Conservation (phyloP, 108 stramenopile genomes). For the Aurantiochytrium sp. region DNA sequence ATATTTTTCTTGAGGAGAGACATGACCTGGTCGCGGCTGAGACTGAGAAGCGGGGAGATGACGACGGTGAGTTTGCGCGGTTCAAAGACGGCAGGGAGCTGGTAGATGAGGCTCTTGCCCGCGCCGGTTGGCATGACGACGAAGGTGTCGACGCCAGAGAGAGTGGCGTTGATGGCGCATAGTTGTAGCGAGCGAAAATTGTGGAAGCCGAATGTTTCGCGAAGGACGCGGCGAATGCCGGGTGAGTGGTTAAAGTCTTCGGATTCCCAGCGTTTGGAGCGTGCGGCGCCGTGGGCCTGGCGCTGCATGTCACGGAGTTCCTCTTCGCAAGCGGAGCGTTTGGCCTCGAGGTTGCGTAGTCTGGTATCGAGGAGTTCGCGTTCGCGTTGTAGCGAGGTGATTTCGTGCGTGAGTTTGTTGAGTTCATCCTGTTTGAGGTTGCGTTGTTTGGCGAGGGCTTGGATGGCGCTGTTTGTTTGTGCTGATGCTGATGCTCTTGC, state of each 20-base stretch:
- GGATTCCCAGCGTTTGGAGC: background rate
- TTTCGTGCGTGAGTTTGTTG: background rate
- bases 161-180: constrained; percentile 76
- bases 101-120: constrained; percentile 88
- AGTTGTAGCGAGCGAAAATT: constrained; percentile 81
- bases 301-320: background rate
- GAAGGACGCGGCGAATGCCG: background rate
- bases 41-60: constrained; percentile 83
- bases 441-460: background rate
- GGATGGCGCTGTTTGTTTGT: background rate
- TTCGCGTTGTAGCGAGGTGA: background rate
- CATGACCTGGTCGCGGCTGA: constrained; percentile 96
- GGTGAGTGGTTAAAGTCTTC: background rate
- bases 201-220: constrained; percentile 70
- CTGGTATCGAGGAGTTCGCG: background rate
- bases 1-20: constrained; percentile 71
- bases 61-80: constrained; percentile 80
- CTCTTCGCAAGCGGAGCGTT: background rate
- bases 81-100: constrained; percentile 88
- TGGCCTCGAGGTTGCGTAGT: background rate
- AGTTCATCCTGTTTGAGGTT: background rate
- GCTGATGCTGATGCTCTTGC: background rate
- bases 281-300: background rate
- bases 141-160: constrained; percentile 83
- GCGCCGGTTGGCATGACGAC: constrained; percentile 98